Conservation (phyloP, 2,329 filamentous ascomycete genomes). For the Aspergillus luchuensis region DNA sequence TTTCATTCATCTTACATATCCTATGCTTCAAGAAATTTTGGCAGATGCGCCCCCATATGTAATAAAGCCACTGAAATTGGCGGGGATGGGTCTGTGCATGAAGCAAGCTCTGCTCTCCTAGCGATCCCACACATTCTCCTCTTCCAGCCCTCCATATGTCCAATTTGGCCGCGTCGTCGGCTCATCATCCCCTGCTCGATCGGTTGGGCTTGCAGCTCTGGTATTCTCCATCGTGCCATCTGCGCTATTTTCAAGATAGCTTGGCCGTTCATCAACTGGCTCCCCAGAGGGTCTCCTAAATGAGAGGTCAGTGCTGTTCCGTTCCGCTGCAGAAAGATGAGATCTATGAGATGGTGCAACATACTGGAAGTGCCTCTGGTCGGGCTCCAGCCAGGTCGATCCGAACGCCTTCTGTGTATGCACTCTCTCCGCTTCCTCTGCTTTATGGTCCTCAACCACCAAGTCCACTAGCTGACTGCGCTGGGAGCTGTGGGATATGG, state of each 20-base stretch:
- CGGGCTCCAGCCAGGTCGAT: slow-evolving; percentile 59
- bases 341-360: slow-evolving; percentile 15
- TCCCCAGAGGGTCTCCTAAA: slow-evolving; percentile 35
- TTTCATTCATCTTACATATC: slow-evolving; percentile 4
- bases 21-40: background rate
- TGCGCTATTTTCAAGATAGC: background rate
- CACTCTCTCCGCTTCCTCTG: slow-evolving; percentile 64
- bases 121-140: slow-evolving; percentile 41
- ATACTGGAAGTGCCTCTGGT: slow-evolving; percentile 37
- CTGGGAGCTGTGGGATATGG: slow-evolving; percentile 58
- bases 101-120: slow-evolving; percentile 17
- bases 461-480: slow-evolving; percentile 67
- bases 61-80: background rate
- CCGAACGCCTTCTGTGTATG: slow-evolving; percentile 64
- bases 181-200: slow-evolving; percentile 8
- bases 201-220: slow-evolving; percentile 8
- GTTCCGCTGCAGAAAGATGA: background rate
- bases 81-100: background rate
- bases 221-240: background rate
- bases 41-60: background rate
- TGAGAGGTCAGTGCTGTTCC: slow-evolving; percentile 21
- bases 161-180: slow-evolving; percentile 26
- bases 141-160: slow-evolving; percentile 37
- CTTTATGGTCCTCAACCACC: slow-evolving; percentile 64
- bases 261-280: slow-evolving; percentile 30